Conservation (phyloP, 306 rosid species). For the Fragaria nilgerrensis region DNA sequence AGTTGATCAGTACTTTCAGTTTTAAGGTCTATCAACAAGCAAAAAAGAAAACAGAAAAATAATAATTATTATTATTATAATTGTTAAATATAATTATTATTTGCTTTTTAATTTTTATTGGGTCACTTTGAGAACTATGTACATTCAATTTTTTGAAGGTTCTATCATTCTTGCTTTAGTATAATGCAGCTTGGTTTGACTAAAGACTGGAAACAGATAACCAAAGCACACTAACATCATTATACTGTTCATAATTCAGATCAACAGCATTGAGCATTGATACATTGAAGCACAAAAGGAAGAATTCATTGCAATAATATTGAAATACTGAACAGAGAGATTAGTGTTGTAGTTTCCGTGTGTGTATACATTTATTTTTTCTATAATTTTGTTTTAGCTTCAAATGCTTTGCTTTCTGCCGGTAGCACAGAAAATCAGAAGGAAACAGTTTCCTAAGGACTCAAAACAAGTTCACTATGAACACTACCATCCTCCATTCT, state of each 20-base stretch:
- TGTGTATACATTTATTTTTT: neutral
- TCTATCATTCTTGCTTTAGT: neutral
- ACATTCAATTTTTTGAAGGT: neutral
- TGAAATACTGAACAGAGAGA: neutral
- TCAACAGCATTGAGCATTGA: neutral
- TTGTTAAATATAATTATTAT: too few relatives aligned
- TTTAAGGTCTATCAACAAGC: too few relatives aligned
- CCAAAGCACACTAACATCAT: neutral
- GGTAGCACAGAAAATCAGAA: neutral
- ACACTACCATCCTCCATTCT: conserved; percentile 69
- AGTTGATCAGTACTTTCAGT: too few relatives aligned
- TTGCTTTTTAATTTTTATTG: too few relatives aligned
- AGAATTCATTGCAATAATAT: neutral
- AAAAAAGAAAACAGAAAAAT: too few relatives aligned
- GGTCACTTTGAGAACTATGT: neutral
- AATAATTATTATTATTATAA: neutral
- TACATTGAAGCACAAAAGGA: neutral
- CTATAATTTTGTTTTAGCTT: neutral
- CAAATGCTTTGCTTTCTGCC: neutral
- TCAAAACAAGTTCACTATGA: conserved; percentile 53
- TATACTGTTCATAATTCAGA: neutral
- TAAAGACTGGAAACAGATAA: neutral
- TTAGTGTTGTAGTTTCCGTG: neutral
- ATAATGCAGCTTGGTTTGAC: neutral
- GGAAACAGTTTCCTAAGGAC: conserved; percentile 14